Evolutionary conservation across 257 asterid species (phyloP), one percentile per base, ranked within the genome.

Genomic region (Anisodus tanguticus): DNA sequence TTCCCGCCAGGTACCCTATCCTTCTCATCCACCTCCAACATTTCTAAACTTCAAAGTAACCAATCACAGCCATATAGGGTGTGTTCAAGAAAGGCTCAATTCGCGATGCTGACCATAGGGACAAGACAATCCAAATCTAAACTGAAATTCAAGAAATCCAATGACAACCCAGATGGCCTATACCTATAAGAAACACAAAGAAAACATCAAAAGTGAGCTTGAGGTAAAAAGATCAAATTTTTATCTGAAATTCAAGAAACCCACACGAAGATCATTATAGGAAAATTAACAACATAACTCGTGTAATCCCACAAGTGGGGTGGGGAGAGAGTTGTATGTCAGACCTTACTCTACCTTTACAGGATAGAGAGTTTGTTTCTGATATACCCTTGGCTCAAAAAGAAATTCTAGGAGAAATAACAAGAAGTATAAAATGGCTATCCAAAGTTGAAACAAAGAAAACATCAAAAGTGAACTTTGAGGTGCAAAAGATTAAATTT

Each of bases 1-100:
- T 84, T 87, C 17, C 84, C 91, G 77, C 86, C 68, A 12, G 94
- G 82, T 62, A 89, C 88, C 86, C 87, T 89, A 81, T 90, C 93
- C 85, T 92, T 92, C 57, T 80, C 83, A 59, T 69, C 54, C n/a
- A 59, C 55, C 35, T 35, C 63, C 64, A 79, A 62, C 80, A 90
- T 83, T 60, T 51, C 87, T 79, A 88, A 80, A 88, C 85, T 88
- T 68, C 94, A 86, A 90, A 79, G 86, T 82, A 84, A 79, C 83
- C 89, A 89, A 85, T 88, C 85, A 90, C 82, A 83, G 69, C 63
- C 72, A 41, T 41, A 59, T 17, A 59, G 43, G 74, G 68, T 87
- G 87, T 84, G 45, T 81, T 88, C 83, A 72, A 67, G 59, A 88
- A 84, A 79, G 84, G 64, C 85, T 81, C 86, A 85, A 80, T 68